phyloP scores from a whole-genome alignment of 83 land plant genomes.

The Picea mariana region DNA sequence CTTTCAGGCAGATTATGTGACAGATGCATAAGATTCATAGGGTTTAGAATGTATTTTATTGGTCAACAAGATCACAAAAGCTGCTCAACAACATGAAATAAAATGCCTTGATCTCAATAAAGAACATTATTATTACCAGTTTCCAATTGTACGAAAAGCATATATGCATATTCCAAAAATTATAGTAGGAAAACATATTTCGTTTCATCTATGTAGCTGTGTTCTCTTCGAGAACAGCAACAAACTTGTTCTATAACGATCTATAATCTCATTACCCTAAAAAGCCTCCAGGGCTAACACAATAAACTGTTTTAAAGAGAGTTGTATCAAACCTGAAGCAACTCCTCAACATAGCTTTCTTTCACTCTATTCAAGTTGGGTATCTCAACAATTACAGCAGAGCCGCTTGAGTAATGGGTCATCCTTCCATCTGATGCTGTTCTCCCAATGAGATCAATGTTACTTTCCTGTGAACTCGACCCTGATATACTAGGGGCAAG shows the following conservation, averaged over 20 bases:
- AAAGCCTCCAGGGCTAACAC: background rate
- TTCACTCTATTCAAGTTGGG: conserved; percentile 94
- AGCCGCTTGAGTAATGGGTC: conserved; percentile 54
- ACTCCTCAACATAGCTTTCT: conserved; percentile 92
- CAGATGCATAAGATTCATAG: background rate
- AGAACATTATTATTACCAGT: background rate
- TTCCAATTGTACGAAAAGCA: background rate
- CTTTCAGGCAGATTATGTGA: background rate
- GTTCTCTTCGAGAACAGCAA: background rate
- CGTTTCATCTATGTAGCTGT: background rate
- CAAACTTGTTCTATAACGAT: background rate
- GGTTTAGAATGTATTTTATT: background rate
- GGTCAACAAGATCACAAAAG: background rate
- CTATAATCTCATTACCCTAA: background rate
- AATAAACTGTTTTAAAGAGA: background rate
- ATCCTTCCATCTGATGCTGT: conserved; percentile 55
- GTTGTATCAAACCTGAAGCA: conserved; percentile 69
- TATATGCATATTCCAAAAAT: background rate
- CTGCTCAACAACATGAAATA: background rate
- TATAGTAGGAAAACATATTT: background rate
- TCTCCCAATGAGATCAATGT: conserved; percentile 55
- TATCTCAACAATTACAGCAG: conserved; percentile 84
- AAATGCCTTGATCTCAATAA: background rate
- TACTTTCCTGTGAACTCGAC: conserved; percentile 60
- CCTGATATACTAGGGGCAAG: conserved; percentile 69